These are phyloP conservation scores for Fusarium sp. DNA, from an alignment of 2,329 filamentous ascomycete genomes.

Conservation along the genomic window DNA sequence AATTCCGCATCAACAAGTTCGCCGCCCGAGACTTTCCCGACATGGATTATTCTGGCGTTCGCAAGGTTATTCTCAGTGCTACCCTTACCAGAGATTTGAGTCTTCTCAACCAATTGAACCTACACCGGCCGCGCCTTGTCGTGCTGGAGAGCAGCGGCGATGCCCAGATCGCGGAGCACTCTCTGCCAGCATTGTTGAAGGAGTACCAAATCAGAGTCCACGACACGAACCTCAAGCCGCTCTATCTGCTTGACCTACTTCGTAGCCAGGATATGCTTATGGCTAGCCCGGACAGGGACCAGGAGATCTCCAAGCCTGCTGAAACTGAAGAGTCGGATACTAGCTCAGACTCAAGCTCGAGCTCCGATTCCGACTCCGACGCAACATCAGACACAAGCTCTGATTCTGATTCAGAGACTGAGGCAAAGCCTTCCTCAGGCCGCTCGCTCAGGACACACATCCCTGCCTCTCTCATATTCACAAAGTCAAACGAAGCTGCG, in stretches of 20 bases:
- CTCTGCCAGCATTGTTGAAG: slow-evolving; percentile 71
- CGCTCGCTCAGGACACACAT: slow-evolving; percentile 46
- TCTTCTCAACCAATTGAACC: slow-evolving; percentile 78
- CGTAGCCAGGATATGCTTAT: slow-evolving; percentile 63
- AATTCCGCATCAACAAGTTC: slow-evolving; percentile 63
- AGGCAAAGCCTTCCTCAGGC: slow-evolving; percentile 34
- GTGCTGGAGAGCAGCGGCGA: slow-evolving; percentile 72
- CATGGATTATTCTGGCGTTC: slow-evolving; percentile 67
- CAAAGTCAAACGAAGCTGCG: slow-evolving; percentile 89
- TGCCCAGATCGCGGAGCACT: slow-evolving; percentile 61
- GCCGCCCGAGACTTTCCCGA: slow-evolving; percentile 67
- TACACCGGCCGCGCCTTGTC: slow-evolving; percentile 80
- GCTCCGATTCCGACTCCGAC: slow-evolving; percentile 50
- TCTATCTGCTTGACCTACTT: slow-evolving; percentile 86
- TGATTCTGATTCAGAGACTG: slow-evolving; percentile 50
- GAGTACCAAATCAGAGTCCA: slow-evolving; percentile 77
- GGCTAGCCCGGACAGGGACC: slow-evolving; percentile 29
- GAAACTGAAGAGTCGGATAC: slow-evolving; percentile 55
- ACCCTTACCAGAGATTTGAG: slow-evolving; percentile 91
- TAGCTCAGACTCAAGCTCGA: slow-evolving; percentile 39
- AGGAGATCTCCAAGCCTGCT: slow-evolving; percentile 31
- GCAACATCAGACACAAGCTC: slow-evolving; percentile 44
- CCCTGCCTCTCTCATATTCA: slow-evolving; percentile 80
- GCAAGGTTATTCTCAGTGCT: slow-evolving; percentile 89
- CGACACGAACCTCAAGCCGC: slow-evolving; percentile 79